These are phyloP conservation scores for Kluyveromyces starmeri DNA, from an alignment of 805 yeast genomes.

Conservation along the genomic window DNA sequence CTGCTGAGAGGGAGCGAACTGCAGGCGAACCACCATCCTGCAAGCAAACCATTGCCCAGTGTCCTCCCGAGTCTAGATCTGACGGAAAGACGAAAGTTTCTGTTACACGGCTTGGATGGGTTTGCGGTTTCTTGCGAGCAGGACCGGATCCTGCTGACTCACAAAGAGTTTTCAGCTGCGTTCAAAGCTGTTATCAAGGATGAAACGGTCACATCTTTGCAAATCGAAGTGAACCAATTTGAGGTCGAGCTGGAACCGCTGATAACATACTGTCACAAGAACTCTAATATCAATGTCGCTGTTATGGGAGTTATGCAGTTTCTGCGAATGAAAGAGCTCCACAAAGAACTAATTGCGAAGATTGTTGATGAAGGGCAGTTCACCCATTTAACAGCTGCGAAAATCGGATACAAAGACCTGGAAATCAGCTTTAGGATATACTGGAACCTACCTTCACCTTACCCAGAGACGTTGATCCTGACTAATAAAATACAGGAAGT, in stretches of 20 bases:
- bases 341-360: not conserved
- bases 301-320: slow-evolving; percentile 1
- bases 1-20: not conserved
- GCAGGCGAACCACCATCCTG: not conserved
- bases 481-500: slow-evolving; percentile 3
- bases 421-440: not conserved
- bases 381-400: not conserved
- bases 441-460: slow-evolving; percentile 4
- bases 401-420: not conserved
- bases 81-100: not conserved
- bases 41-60: not conserved
- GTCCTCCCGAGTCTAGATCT: slow-evolving; percentile 3
- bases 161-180: not conserved
- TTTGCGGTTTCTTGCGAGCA: not conserved
- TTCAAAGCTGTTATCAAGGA: not conserved
- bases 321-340: not conserved
- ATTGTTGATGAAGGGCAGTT: slow-evolving; percentile 1
- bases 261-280: slow-evolving; percentile 1
- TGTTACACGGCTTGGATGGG: not conserved
- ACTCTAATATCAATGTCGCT: slow-evolving; percentile 1
- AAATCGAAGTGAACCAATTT: not conserved
- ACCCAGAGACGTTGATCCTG: slow-evolving; percentile 2
- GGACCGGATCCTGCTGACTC: not conserved
- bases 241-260: slow-evolving; percentile 1
- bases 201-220: not conserved